These are phyloP conservation scores for Crucibulum laeve DNA, from an alignment of 768 basidiomycete genomes.

Conservation along the genomic window DNA sequence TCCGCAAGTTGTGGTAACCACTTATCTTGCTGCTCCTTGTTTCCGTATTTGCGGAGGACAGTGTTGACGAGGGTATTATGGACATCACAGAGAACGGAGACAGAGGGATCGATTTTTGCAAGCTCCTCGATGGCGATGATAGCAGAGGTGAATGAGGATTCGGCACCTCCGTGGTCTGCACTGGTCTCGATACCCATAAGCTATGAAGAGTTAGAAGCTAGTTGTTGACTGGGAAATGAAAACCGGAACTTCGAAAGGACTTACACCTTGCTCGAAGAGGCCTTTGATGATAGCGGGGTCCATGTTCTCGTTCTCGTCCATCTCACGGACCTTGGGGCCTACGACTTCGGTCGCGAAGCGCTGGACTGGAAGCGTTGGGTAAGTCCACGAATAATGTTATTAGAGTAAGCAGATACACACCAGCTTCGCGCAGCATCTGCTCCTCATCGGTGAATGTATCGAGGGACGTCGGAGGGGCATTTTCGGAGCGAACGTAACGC, in stretches of 20 bases:
- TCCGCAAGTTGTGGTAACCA: slow-evolving; percentile 84
- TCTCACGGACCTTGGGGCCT: slow-evolving; percentile 87
- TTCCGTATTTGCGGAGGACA: slow-evolving; percentile 83
- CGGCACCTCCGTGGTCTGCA: slow-evolving; percentile 79
- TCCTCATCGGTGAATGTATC: slow-evolving; percentile 93
- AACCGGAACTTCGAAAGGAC: slow-evolving; percentile 18
- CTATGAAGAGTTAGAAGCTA: slow-evolving; percentile 30
- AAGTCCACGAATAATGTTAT: slow-evolving; percentile 2
- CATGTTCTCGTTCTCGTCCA: slow-evolving; percentile 98
- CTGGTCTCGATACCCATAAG: slow-evolving; percentile 97
- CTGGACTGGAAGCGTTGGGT: slow-evolving; percentile 50
- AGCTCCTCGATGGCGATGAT: slow-evolving; percentile 98
- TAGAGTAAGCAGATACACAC: slow-evolving; percentile 36
- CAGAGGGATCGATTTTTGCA: slow-evolving; percentile 92
- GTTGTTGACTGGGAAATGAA: slow-evolving; percentile 3
- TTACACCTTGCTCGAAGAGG: slow-evolving; percentile 91
- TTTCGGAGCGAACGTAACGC: slow-evolving; percentile 22
- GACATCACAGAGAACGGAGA: slow-evolving; percentile 95
- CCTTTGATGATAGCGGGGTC: slow-evolving; percentile 82
- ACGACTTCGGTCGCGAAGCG: slow-evolving; percentile 90
- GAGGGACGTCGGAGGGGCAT: slow-evolving; percentile 47
- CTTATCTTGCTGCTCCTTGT: slow-evolving; percentile 78
- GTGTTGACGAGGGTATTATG: slow-evolving; percentile 99
- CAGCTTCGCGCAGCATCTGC: slow-evolving; percentile 86
- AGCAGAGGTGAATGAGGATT: slow-evolving; percentile 89